Conservation (phyloP, 257 asterid species). For the Solanum tacnaense region DNA sequence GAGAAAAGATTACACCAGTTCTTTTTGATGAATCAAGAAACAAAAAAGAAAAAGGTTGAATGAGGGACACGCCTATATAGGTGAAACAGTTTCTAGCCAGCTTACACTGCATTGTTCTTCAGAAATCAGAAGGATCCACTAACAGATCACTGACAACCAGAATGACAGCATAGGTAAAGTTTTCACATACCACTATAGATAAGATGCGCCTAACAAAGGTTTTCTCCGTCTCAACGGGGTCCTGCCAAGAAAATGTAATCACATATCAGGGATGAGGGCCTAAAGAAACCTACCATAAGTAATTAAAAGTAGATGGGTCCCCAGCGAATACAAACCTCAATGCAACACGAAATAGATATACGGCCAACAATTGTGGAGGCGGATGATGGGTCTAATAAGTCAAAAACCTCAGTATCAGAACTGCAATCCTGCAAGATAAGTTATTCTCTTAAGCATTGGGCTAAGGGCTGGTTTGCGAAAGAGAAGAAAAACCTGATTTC, state of each 20-base stretch:
- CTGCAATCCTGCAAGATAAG: slow-evolving; percentile 51
- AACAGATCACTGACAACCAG: neutral
- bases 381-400: slow-evolving; percentile 65
- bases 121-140: neutral
- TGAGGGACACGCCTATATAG: neutral
- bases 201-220: slow-evolving; percentile 74
- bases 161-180: neutral
- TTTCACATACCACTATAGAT: slow-evolving; percentile 73
- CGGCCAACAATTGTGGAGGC: slow-evolving; percentile 50
- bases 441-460: neutral
- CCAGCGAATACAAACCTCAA: slow-evolving; percentile 53
- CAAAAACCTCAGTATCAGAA: slow-evolving; percentile 44
- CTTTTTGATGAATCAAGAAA: neutral
- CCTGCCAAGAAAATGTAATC: slow-evolving; percentile 41
- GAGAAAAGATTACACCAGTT: neutral
- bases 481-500: neutral
- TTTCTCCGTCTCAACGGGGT: slow-evolving; percentile 89
- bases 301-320: neutral
- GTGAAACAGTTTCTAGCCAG: neutral
- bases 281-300: neutral
- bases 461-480: neutral
- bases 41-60: neutral
- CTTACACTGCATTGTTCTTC: neutral
- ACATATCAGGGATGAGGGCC: slow-evolving; percentile 7
- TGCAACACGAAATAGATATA: slow-evolving; percentile 69